Base-by-base conservation (phyloP, 495 filamentous ascomycete species). In the Staphylotrichum tortipilum region DNA sequence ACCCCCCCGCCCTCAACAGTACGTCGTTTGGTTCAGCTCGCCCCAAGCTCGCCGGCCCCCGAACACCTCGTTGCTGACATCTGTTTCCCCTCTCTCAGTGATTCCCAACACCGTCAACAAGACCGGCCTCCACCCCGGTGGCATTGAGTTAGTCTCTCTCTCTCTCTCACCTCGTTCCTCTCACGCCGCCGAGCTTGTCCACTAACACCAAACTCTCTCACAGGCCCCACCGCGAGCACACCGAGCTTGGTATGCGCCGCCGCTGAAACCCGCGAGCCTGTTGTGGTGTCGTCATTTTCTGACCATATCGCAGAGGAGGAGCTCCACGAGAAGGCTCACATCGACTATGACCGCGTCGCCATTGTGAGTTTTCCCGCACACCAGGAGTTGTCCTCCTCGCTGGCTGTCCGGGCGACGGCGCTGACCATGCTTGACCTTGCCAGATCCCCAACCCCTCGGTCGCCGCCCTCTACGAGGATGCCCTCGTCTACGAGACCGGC, bases 291-390 rank as follows among this genome's bases (percentile, higher is more conserved):
- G 11, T 12, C 18, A 23, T 18, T 50, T 31, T 47, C 64, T 64
- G 53, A 66, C 57, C 24, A 54, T n/a, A 4, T 30, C 8, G n/a
- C 38, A 67, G 73, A 97, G 72, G 89, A 96, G 75, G 89, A 95
- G 68, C 83, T 98, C 35, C 91, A 97, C 68, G 89, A 97, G 72
- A 89, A 87, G 68, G 94, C 92, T 58, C 89, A 97, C 78, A 97
- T 98, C 72, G 92, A 98, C 81, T 98, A 97, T 66, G 87, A 96
- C 71, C 85, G 94, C 59, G 92, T 98, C 59, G 86, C 94, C 50
- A 98, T 98, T 76, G 90, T 95, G 41, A 62, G 50, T 52, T n/a
- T n/a, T n/a, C n/a, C n/a, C n/a, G n/a, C n/a, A n/a, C n/a, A n/a
- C n/a, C n/a, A n/a, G n/a, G n/a, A n/a, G n/a, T n/a, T n/a, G n/a